Evolutionary conservation across 768 basidiomycete species (phyloP), one percentile per base, ranked within the genome.

Genomic region (Termitomyces sp.): DNA sequence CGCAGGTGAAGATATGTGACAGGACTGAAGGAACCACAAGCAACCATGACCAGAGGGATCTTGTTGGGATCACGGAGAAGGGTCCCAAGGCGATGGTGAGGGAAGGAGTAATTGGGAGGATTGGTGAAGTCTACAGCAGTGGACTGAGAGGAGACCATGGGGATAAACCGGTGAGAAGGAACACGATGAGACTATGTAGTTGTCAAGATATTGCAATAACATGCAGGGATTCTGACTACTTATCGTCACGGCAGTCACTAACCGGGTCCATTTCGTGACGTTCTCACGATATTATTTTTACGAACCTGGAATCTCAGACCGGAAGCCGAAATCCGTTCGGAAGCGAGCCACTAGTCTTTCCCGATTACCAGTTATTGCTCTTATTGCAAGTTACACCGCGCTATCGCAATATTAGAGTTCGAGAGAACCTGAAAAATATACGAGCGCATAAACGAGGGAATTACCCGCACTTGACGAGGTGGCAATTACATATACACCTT

Each of bases 1-100:
- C 97, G 91, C 60, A 98, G 83, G 67, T 97, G 94, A 51, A 96
- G 88, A 67, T 94, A 96, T n/a, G 95, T 97, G 60, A 97, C 89
- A 11, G 96, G 96, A 65, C 92, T 95, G 83, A 98, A 98, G 54
- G 93, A 96, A 30, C 96, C 97, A 67, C 97, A 99, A 46, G 94
- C 97, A 58, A 99, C 93, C 60, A 97, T 86, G 54, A 94, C 91
- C 63, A 97, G 74, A n/a, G 94, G 96, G 8, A 86, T 86, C 73
- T 88, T 91, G 21, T 71, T 73, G 8, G 84, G 67, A 66, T 88
- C 80, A 45, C 73, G 81, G 43, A 89, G 81, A 50, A 74, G 74
- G 35, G 72, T 75, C 56, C 72, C 66, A 47, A 91, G 81, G 54
- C 87, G 85, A 64, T 88, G 80, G 50, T 78, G 78, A 21, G 86